Evolutionary conservation across 208 protist species (phyloP).

Genomic region (Balamuthia mandrillaris): DNA sequence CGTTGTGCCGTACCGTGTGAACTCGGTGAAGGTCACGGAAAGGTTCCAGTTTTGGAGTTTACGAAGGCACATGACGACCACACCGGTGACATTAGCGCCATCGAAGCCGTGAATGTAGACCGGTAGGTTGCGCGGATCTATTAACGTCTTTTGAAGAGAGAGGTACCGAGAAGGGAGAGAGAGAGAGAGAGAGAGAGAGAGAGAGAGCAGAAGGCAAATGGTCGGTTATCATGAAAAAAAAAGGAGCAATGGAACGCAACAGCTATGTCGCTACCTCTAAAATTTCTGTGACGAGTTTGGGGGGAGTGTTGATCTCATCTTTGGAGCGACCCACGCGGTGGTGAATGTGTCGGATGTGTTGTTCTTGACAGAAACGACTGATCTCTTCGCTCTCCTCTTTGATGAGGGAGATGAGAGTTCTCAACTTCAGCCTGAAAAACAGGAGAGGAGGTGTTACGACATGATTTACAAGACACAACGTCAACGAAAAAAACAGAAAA

Average conservation of each 20-base stretch:
- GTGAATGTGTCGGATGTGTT: background rate
- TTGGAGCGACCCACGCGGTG: too few species aligned
- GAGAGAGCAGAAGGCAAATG: too few species aligned
- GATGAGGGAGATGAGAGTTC: background rate
- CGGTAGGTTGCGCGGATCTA: background rate
- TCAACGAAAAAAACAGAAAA: background rate
- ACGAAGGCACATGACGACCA: conserved; percentile 29
- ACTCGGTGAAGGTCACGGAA: background rate
- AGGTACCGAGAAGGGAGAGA: background rate
- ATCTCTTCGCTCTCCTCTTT: background rate
- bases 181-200: background rate
- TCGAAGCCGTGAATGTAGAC: conserved; percentile 25
- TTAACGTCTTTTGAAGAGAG: background rate
- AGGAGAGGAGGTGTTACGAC: background rate
- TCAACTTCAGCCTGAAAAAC: background rate
- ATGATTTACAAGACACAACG: background rate
- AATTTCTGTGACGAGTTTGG: too few species aligned
- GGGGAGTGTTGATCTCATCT: too few species aligned
- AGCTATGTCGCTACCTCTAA: too few species aligned
- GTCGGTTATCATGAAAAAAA: background rate
- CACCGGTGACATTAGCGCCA: background rate
- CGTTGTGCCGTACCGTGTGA: background rate
- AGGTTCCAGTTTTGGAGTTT: conserved; percentile 26
- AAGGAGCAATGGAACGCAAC: background rate
- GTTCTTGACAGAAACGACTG: background rate